Evolutionary conservation across 2,329 filamentous ascomycete genomes (phyloP), one percentile per base, ranked within the genome.

Genomic region (Nothomitra cinnamomea): DNA sequence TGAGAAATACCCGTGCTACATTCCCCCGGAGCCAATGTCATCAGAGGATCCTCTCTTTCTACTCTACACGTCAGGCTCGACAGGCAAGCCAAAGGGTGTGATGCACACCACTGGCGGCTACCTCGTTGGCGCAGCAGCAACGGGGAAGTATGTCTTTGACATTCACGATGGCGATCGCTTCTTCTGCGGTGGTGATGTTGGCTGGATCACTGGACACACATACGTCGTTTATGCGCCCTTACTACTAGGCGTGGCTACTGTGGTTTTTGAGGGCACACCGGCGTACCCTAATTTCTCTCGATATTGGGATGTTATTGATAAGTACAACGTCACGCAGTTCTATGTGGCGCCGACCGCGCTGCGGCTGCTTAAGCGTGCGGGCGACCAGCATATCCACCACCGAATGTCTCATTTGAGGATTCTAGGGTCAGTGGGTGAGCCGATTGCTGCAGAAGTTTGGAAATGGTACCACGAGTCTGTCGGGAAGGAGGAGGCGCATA

Each of bases 391-490:
- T 65, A 87, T 96, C 62, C 86, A 87, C 72, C 80, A 84, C 64
- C 73, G 87, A 65, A 92, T 98, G 86, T 83, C 86, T 70, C 79
- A 87, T 62, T 77, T 98, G 57, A 80, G 92, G 65, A 83, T 96
- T 4, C 75, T 98, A 19, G 92, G 90, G 56, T 95, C 90, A 17
- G 92, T 98, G 55, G 92, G 92, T 60, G 92, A 98, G 73, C 92
- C 92, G 40, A 98, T 98, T 63, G 90, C 92, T 17, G 87, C 90
- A 21, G 92, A 98, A 69, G 85, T 98, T 56, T 98, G 92, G 92
- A 96, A 96, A 72, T 98, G 92, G 92, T 98, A 96, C 72, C 90
- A 88, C 67, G 88, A 96, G 69, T 78, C 85, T 60, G 88, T 98
- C 53, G 92, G 92, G 64, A 94, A 88, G 76, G 83, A 90, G 69